Base-by-base conservation (phyloP, 805 yeast genomes). In the Cyberlindnera japonica region DNA sequence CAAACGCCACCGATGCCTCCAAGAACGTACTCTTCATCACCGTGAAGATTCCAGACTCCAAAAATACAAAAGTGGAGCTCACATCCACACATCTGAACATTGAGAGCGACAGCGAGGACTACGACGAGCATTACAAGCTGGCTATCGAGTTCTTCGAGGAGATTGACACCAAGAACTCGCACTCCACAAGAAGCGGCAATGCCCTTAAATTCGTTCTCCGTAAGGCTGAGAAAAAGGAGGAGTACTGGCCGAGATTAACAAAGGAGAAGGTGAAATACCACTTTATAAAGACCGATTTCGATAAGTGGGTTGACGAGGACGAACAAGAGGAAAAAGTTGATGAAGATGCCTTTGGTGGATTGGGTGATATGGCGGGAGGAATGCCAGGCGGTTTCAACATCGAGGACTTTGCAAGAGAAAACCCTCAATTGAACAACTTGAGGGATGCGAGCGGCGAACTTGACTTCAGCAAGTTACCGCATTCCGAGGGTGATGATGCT, bases 251-350 rank as follows among this genome's bases (percentile, higher is more conserved):
- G 53, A 79, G 98, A 59, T 74, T 91, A 61, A 83, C 90, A 41
- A 90, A 89, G 67, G 90, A 84, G 55, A 87, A 89, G 69, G 72
- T 75, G 57, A 88, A 81, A 61, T 76, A 74, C 47, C 87, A 81
- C 50, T 86, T 76, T 65, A 77, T 91, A 61, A 85, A 86, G 71
- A 91, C 99, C 12, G 98, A 91, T 60, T 91, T 91, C 59, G 96
- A 90, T 69, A 86, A 82, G 64, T 91, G 99, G 99, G 95, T 86
- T 29, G 99, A 91, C 60, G 98, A 91, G 69, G 99, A 91, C 60
- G 99, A 91, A 67, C 99, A 91, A 67, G 73, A 67, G 24, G 67
- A 57, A 31, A 69, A 64, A 20, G 60, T 50, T 6, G 53, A 53
- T 22, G 69, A 62, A 31, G 60, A 50, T 24, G 67, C 59, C 12